Evolutionary conservation across 225 moss, liverwort and hornwort genomes (phyloP).

Genomic region (Marchantia paleacea): DNA sequence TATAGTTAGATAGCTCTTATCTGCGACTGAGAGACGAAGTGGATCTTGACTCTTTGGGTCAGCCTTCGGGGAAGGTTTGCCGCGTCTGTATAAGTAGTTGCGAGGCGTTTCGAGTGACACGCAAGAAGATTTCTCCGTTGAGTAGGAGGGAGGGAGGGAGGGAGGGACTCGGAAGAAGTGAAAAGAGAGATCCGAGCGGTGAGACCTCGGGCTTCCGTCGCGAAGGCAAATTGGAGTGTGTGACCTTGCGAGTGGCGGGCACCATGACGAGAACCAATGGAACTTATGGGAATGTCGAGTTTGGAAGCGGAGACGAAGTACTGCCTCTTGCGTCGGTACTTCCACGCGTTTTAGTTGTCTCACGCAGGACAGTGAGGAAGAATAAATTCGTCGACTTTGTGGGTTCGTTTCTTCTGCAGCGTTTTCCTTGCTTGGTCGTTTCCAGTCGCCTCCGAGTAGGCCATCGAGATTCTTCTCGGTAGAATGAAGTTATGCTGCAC

Average conservation of each 20-base stretch:
- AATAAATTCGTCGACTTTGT: constrained; percentile 99
- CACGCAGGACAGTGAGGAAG: constrained; percentile 88
- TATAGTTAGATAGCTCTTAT: neutral
- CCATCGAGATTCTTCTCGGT: too few species aligned
- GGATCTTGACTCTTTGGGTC: neutral
- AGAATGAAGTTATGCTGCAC: too few species aligned
- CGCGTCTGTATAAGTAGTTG: neutral
- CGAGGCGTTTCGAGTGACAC: neutral
- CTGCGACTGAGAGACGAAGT: neutral
- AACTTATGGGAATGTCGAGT: neutral
- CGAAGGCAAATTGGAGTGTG: neutral
- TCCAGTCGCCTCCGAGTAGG: neutral
- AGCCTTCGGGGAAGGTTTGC: neutral
- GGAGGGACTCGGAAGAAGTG: neutral
- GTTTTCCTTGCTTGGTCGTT: neutral
- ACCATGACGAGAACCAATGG: constrained; percentile 9
- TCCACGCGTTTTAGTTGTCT: constrained; percentile 91
- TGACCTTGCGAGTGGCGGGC: neutral
- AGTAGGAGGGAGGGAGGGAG: neutral
- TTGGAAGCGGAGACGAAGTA: constrained; percentile 37
- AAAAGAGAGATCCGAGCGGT: neutral
- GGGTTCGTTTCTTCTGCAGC: constrained; percentile 22
- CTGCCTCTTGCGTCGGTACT: constrained; percentile 66
- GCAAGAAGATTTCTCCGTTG: neutral
- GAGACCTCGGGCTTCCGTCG: neutral